Conservation (phyloP, 352 stramenopile species). For the Phytophthora capsici region DNA sequence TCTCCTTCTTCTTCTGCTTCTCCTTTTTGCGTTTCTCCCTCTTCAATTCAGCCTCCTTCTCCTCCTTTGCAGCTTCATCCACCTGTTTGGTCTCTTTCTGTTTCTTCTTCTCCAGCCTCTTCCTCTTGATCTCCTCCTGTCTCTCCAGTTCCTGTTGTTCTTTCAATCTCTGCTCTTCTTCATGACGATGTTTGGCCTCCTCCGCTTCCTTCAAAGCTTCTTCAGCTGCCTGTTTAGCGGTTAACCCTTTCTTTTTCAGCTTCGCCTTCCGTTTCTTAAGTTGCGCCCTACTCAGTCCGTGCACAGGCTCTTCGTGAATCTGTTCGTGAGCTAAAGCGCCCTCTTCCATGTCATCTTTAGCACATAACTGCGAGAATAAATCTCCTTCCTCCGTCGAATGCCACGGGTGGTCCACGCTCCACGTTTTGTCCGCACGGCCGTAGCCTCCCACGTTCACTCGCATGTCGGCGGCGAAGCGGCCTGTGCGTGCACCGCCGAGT, state of each 20-base stretch:
- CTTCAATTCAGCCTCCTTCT: constrained; percentile 26
- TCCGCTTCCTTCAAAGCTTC: constrained; percentile 39
- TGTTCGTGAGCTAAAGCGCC: constrained; percentile 49
- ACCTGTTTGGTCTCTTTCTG: constrained; percentile 23
- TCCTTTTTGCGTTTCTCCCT: constrained; percentile 50
- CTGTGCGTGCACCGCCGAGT: constrained; percentile 52
- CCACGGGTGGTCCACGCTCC: constrained; percentile 82
- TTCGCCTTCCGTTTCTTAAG: constrained; percentile 84
- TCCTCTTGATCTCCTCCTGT: constrained; percentile 29
- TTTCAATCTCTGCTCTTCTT: constrained; percentile 28
- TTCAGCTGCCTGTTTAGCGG: constrained; percentile 32
- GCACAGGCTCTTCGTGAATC: constrained; percentile 43
- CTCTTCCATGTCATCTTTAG: constrained; percentile 75
- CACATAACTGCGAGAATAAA: constrained; percentile 51
- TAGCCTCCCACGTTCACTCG: constrained; percentile 74
- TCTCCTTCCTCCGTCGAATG: constrained; percentile 63
- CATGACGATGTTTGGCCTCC: constrained; percentile 36
- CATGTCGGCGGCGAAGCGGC: constrained; percentile 84
- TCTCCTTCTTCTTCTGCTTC: constrained; percentile 41
- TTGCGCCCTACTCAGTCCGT: constrained; percentile 69
- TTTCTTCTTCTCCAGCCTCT: constrained; percentile 37
- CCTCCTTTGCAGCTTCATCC: constrained; percentile 20
- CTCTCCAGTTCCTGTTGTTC: constrained; percentile 14
- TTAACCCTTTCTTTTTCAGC: constrained; percentile 67
- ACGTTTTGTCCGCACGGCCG: constrained; percentile 79